Conservation (phyloP, 352 stramenopile genomes). For the Phytophthora macrochlamydospora region DNA sequence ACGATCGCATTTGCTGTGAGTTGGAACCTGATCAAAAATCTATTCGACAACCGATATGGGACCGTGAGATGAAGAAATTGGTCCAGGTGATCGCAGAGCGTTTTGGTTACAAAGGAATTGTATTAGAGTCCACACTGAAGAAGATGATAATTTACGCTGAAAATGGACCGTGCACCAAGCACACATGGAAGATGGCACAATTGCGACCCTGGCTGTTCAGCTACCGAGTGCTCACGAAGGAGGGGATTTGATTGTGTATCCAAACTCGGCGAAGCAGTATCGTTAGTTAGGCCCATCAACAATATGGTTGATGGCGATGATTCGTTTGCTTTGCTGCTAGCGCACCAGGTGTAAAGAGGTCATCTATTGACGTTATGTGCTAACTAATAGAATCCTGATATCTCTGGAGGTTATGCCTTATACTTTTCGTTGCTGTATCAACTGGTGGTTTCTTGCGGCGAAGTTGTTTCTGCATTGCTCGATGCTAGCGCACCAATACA, state of each 20-base stretch:
- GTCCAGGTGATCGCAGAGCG: background rate
- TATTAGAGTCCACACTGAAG: conserved; percentile 30
- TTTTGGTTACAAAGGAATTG: conserved; percentile 15
- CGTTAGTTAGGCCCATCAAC: conserved; percentile 1
- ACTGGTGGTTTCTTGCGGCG: too few species aligned
- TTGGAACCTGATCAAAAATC: too few species aligned
- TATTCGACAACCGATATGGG: conserved; percentile 12
- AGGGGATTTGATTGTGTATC: conserved; percentile 27
- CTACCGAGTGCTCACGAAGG: conserved; percentile 32
- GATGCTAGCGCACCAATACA: too few species aligned
- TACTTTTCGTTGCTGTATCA: too few species aligned
- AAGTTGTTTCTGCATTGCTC: too few species aligned
- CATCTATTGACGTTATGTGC: too few species aligned
- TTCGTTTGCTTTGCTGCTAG: too few species aligned
- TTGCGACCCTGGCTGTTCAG: conserved; percentile 54
- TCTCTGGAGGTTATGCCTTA: too few species aligned
- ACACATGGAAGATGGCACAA: conserved; percentile 49
- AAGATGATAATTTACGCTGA: conserved; percentile 56
- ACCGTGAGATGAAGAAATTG: background rate
- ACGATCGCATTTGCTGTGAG: background rate
- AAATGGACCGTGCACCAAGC: conserved; percentile 42
- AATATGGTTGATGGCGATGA: too few species aligned
- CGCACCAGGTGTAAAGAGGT: too few species aligned
- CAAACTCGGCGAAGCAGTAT: conserved; percentile 3
- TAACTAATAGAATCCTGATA: too few species aligned